Evolutionary conservation across 1,284 basidiomycete species (phyloP).

Genomic region (Ganoderma lucidum): DNA sequence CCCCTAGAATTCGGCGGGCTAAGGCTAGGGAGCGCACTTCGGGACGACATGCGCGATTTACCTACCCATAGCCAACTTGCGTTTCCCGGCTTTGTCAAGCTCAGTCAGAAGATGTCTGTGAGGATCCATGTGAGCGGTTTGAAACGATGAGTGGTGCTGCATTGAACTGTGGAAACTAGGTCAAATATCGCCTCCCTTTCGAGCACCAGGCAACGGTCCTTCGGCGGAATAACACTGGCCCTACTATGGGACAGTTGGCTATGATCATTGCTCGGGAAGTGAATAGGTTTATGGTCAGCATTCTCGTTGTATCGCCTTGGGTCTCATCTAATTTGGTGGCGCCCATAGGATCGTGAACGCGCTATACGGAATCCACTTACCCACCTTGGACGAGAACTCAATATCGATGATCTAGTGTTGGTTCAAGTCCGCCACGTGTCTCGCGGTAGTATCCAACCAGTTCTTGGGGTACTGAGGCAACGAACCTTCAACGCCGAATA

Average conservation of each 20-base stretch:
- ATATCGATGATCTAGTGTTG: neutral
- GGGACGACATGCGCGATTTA: neutral
- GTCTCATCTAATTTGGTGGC: neutral
- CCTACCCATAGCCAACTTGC: neutral
- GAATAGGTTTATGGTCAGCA: neutral
- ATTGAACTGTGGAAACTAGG: neutral
- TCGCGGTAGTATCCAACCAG: slow-evolving; percentile 6
- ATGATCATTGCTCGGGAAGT: slow-evolving; percentile 4
- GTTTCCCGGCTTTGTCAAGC: neutral
- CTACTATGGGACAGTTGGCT: slow-evolving; percentile 1
- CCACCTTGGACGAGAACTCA: neutral
- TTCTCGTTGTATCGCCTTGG: neutral
- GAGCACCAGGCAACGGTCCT: slow-evolving; percentile 4
- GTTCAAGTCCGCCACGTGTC: slow-evolving; percentile 1
- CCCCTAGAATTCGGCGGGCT: neutral
- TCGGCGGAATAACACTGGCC: neutral
- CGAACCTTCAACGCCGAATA: neutral
- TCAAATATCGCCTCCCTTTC: neutral
- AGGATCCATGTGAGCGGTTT: neutral
- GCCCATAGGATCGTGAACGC: neutral
- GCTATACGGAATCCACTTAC: slow-evolving; percentile 1
- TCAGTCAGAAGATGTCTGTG: slow-evolving; percentile 5
- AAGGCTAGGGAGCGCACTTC: neutral
- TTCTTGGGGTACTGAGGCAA: neutral
- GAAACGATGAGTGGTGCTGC: neutral